A percentile compares a stretch with the other conserved stretches of the same genome.
Conservation (phyloP, 2,329 filamentous ascomycete genomes). For the Diaporthe vexans region DNA sequence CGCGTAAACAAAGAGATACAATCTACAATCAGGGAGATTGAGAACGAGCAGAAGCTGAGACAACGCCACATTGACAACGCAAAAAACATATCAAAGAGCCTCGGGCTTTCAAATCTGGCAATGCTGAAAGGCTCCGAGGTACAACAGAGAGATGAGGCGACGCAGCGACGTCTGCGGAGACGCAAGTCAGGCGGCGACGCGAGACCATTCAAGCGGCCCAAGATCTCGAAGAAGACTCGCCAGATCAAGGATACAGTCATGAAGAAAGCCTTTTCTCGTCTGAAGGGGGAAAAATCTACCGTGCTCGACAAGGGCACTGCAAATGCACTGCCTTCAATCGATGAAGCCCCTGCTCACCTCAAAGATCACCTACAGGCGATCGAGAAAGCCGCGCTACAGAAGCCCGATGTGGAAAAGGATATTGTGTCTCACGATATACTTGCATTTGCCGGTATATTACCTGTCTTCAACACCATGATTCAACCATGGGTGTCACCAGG, state of each 20-base stretch:
- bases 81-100: not conserved
- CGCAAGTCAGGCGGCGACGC: not conserved
- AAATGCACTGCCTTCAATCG: not conserved
- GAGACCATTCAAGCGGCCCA: not conserved
- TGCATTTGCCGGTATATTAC: not conserved
- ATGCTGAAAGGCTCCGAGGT: not conserved
- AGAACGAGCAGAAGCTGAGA: not conserved
- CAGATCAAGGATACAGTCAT: not conserved
- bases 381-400: not conserved
- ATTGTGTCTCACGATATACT: not conserved
- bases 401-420: not conserved
- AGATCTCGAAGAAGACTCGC: not conserved
- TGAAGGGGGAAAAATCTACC: not conserved
- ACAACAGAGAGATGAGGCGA: not conserved
- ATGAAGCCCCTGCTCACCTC: not conserved
- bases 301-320: not conserved
- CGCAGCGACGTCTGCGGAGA: not conserved
- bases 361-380: not conserved
- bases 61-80: not conserved
- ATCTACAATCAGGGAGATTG: not conserved
- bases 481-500: not conserved
- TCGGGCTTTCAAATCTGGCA: not conserved
- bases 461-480: not conserved
- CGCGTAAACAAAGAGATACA: not conserved
- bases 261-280: not conserved